phyloP scores from a whole-genome alignment of 208 protist species.

The Angomonas deanei region DNA sequence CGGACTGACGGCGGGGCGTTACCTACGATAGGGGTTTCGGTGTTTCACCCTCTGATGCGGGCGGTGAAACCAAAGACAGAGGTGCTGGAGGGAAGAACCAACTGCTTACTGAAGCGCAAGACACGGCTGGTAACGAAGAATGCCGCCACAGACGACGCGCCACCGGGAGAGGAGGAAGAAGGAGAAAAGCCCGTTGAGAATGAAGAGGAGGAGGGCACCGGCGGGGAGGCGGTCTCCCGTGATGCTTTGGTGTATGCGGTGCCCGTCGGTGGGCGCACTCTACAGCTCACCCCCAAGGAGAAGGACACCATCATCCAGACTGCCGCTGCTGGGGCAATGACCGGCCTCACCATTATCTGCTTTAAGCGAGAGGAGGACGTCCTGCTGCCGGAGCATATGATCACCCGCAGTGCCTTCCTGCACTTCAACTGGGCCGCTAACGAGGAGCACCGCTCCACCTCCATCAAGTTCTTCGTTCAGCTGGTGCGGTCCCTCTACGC shows the following conservation, averaged over 20 bases:
- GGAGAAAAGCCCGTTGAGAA: not conserved
- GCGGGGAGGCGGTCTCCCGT: constrained; percentile 1
- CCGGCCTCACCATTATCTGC: constrained; percentile 65
- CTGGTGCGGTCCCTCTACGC: constrained; percentile 47
- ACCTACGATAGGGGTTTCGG: constrained; percentile 56
- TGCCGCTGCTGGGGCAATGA: constrained; percentile 20
- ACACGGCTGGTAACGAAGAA: constrained; percentile 21
- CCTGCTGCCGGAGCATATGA: constrained; percentile 42
- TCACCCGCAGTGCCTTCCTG: constrained; percentile 42
- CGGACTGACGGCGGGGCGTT: constrained; percentile 20
- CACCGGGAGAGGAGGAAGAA: constrained; percentile 9
- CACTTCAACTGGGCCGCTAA: constrained; percentile 39
- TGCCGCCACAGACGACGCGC: not conserved
- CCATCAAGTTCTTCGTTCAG: constrained; percentile 58
- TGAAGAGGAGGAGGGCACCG: not conserved
- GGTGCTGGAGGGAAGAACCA: constrained; percentile 52
- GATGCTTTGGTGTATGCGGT: constrained; percentile 17
- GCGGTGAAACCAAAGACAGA: constrained; percentile 14
- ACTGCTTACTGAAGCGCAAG: constrained; percentile 33
- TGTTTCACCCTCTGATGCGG: constrained; percentile 52
- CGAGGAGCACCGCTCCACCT: constrained; percentile 15
- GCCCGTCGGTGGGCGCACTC: constrained; percentile 18
- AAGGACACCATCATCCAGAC: constrained; percentile 23
- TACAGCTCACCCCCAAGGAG: constrained; percentile 40
- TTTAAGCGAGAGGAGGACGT: constrained; percentile 55